Percentiles rank a stretch among this genome's conserved stretches.
Conservation (phyloP, 2,329 filamentous ascomycete species). For the Monilinia aucupariae region DNA sequence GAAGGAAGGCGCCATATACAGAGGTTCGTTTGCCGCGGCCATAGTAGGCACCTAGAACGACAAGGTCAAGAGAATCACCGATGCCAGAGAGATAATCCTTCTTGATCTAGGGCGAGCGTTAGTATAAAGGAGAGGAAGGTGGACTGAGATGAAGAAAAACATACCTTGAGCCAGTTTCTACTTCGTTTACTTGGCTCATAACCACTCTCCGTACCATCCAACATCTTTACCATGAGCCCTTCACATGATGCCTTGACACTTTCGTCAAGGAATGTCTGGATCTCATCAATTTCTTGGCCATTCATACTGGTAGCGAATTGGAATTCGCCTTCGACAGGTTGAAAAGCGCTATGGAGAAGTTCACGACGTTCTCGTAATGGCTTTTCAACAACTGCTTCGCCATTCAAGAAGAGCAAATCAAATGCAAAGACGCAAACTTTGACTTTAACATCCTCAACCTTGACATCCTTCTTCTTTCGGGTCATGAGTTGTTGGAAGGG, state of each 20-base stretch:
- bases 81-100: slow-evolving; percentile 95
- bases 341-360: slow-evolving; percentile 67
- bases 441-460: slow-evolving; percentile 89
- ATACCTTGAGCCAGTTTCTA: slow-evolving; percentile 95
- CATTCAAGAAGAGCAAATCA: slow-evolving; percentile 89
- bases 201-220: slow-evolving; percentile 85
- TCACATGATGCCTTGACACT: slow-evolving; percentile 95
- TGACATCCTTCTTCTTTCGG: slow-evolving; percentile 94
- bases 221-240: slow-evolving; percentile 99
- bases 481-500: slow-evolving; percentile 99
- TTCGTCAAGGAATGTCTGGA: slow-evolving; percentile 86
- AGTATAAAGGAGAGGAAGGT: slow-evolving; percentile 1
- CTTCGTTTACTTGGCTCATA: slow-evolving; percentile 96
- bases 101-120: slow-evolving; percentile 63
- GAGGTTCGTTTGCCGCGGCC: slow-evolving; percentile 94
- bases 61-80: slow-evolving; percentile 92
- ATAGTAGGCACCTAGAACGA: slow-evolving; percentile 90
- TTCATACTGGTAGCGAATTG: slow-evolving; percentile 82
- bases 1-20: slow-evolving; percentile 90
- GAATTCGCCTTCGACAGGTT: slow-evolving; percentile 81
- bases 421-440: slow-evolving; percentile 98
- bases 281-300: slow-evolving; percentile 85
- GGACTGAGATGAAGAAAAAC: slow-evolving; percentile 16
- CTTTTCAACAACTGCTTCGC: slow-evolving; percentile 82
- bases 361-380: slow-evolving; percentile 77